Base-by-base conservation (phyloP, 2,329 filamentous ascomycete species). In the Ustulina deusta region DNA sequence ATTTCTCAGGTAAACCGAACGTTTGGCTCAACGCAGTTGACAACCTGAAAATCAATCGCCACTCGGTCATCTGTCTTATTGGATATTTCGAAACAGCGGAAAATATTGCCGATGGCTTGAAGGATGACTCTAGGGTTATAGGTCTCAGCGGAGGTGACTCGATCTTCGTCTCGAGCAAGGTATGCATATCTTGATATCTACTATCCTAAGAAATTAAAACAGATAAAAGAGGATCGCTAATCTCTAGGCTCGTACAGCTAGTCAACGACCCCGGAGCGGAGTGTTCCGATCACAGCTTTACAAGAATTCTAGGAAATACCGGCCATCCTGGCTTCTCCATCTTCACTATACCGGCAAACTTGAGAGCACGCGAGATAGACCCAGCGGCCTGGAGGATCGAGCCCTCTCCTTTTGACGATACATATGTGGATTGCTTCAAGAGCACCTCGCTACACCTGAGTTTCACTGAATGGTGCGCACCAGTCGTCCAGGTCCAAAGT, bases 251-350 rank as follows among this genome's bases (percentile, higher is more conserved):
- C 13, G 6, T 54, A 17, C 57, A 69, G 66, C 25, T 68, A 4
- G 49, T 68, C 3, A 44, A 46, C 2, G 66, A 68, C 40, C 66
- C 66, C 9, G 13, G 11, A 42, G 9, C 10, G n/a, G 40, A 55
- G 4, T 40, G 6, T 5, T 27, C 13, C 0, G 27, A 38, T 10
- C 46, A 68, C 22, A 32, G 27, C 11, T 68, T 62, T 20, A 59
- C 49, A n/a, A 54, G 65, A 36, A 52, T 68, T 15, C 25, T 68
- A 17, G 66, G 66, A 48, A 68, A 68, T 40, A 62, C 54, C 17
- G 66, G 66, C 3, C 55, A 27, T 6, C 57, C 66, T 13, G 66
- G 66, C 32, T 61, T 57, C 9, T 46, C 59, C 6, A 65, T 65
- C 17, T 55, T 68, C 6, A 51, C 40, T 9, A 46, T 54, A 17